phyloP scores from a whole-genome alignment of 148 eudicot species.

The Chenopodium berlandieri region DNA sequence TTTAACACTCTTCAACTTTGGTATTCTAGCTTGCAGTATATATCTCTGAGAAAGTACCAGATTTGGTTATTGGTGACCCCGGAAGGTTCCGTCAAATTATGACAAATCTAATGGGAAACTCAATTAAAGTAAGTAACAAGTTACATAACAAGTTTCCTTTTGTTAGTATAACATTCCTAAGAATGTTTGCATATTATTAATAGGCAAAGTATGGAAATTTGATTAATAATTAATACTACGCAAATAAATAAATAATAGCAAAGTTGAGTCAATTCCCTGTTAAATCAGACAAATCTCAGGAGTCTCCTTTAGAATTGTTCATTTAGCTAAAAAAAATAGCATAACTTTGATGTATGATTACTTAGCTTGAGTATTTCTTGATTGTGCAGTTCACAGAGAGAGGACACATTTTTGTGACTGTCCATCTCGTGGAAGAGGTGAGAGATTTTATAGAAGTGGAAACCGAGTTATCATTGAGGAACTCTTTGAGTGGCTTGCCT shows the following conservation, averaged over 20 bases:
- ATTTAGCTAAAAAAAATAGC: background rate
- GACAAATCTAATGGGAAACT: slow-evolving; percentile 92
- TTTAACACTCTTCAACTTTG: background rate
- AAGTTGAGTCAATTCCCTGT: background rate
- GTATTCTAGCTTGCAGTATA: slow-evolving; percentile 72
- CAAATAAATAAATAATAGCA: too few relatives aligned
- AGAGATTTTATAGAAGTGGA: slow-evolving; percentile 51
- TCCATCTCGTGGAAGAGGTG: slow-evolving; percentile 84
- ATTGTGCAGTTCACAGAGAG: slow-evolving; percentile 79
- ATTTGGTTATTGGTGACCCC: slow-evolving; percentile 81
- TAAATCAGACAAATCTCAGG: background rate
- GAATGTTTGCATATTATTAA: background rate
- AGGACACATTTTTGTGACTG: slow-evolving; percentile 89
- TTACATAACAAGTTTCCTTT: background rate
- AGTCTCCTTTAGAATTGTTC: background rate
- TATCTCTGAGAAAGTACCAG: slow-evolving; percentile 79
- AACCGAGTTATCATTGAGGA: slow-evolving; percentile 43
- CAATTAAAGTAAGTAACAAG: slow-evolving; percentile 75
- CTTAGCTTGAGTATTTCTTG: slow-evolving; percentile 18
- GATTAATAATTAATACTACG: background rate
- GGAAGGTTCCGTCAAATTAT: slow-evolving; percentile 96
- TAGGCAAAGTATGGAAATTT: background rate
- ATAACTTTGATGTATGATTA: background rate
- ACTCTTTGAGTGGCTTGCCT: slow-evolving; percentile 77
- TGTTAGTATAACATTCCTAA: background rate